phyloP scores from a whole-genome alignment of 805 yeast species.

The Cyberlindnera lachancei region DNA sequence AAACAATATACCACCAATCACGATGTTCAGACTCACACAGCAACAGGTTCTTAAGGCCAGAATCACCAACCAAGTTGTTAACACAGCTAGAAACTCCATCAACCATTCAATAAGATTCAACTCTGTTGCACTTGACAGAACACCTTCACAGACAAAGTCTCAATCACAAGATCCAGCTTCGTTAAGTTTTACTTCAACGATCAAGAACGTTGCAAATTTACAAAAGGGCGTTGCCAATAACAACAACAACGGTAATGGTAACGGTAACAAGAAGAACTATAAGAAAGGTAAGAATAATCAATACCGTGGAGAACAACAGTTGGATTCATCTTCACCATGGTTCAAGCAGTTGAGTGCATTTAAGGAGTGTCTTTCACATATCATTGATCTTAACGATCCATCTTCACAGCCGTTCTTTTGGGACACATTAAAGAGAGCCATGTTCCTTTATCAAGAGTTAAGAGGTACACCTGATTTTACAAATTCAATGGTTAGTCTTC shows the following conservation, averaged over 20 bases:
- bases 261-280: constrained; percentile 5
- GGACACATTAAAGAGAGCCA: constrained; percentile 43
- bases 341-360: constrained; percentile 42
- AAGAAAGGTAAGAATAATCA: constrained; percentile 8
- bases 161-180: constrained; percentile 12
- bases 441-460: constrained; percentile 42
- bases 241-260: constrained; percentile 4
- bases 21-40: constrained; percentile 19
- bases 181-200: constrained; percentile 19
- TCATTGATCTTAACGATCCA: constrained; percentile 27
- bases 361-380: constrained; percentile 39
- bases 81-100: constrained; percentile 30
- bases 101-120: constrained; percentile 32
- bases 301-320: constrained; percentile 9
- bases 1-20: too few species aligned
- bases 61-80: constrained; percentile 32
- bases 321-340: constrained; percentile 33
- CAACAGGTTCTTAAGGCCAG: constrained; percentile 26
- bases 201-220: constrained; percentile 24
- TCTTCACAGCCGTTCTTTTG: constrained; percentile 41
- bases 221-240: constrained; percentile 10
- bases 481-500: constrained; percentile 37
- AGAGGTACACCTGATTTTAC: constrained; percentile 40
- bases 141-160: constrained; percentile 16
- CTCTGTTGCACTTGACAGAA: constrained; percentile 27